Evolutionary conservation across 2,329 filamentous ascomycete genomes (phyloP).

Genomic region (Fusarium duplospermum): DNA sequence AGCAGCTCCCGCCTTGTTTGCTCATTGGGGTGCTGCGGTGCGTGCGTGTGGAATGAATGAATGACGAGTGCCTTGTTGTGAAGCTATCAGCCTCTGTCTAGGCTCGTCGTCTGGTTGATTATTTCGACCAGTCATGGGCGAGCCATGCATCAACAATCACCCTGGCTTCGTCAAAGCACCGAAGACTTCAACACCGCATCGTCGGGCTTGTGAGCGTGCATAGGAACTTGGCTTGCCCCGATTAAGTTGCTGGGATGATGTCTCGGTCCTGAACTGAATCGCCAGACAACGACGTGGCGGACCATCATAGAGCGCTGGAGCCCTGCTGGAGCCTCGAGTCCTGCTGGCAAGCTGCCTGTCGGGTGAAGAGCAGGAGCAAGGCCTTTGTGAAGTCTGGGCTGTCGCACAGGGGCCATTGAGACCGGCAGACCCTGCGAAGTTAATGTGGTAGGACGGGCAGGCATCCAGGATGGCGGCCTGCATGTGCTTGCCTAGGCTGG

Average conservation of each 20-base stretch:
- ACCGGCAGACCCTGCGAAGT: slow-evolving; percentile 11
- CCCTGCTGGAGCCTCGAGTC: slow-evolving; percentile 14
- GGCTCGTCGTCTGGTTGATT: not conserved
- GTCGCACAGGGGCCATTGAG: slow-evolving; percentile 15
- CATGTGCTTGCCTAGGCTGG: slow-evolving; percentile 15
- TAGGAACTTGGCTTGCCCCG: slow-evolving; percentile 10
- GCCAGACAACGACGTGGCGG: slow-evolving; percentile 38
- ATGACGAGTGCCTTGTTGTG: not conserved
- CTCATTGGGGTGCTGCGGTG: not conserved
- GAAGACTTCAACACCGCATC: not conserved
- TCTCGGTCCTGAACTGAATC: slow-evolving; percentile 32
- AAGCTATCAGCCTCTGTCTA: not conserved
- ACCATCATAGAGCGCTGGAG: slow-evolving; percentile 23
- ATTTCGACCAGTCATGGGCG: not conserved
- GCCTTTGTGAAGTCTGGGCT: slow-evolving; percentile 15
- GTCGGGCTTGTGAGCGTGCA: slow-evolving; percentile 3
- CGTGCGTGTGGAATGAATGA: not conserved
- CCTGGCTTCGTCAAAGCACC: slow-evolving; percentile 7
- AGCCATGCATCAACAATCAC: not conserved
- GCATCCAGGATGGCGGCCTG: slow-evolving; percentile 1
- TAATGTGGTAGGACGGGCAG: not conserved
- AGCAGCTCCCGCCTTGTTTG: not conserved
- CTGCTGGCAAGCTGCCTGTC: slow-evolving; percentile 14
- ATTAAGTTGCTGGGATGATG: slow-evolving; percentile 13
- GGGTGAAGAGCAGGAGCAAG: slow-evolving; percentile 10